These are phyloP conservation scores for Pseudocercospora fijiensis DNA, from an alignment of 2,329 filamentous ascomycete genomes.

Conservation along the genomic window DNA sequence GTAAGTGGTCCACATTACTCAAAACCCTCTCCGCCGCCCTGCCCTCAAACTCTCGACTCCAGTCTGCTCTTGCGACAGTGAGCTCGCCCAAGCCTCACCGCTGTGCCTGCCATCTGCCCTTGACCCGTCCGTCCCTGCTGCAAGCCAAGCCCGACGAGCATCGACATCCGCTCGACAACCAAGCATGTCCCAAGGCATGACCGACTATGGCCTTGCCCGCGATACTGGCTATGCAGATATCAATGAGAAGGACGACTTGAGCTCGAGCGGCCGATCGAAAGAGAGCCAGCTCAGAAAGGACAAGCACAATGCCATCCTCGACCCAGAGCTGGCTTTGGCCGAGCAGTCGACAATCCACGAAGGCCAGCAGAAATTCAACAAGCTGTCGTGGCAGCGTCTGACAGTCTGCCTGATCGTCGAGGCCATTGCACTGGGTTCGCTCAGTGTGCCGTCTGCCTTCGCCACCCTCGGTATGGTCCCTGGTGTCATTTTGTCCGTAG, in stretches of 20 bases:
- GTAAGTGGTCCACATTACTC: slow-evolving; percentile 8
- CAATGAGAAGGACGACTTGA: slow-evolving; percentile 16
- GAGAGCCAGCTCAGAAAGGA: slow-evolving; percentile 17
- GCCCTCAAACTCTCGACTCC: slow-evolving; percentile 16
- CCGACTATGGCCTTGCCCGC: slow-evolving; percentile 20
- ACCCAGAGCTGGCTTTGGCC: slow-evolving; percentile 21
- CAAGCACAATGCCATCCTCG: slow-evolving; percentile 17
- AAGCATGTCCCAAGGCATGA: slow-evolving; percentile 20
- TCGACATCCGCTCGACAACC: background rate
- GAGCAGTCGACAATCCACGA: slow-evolving; percentile 33
- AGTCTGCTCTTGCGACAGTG: slow-evolving; percentile 1
- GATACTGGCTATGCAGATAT: slow-evolving; percentile 16
- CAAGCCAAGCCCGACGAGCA: background rate
- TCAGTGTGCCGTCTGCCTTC: slow-evolving; percentile 58
- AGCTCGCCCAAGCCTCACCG: background rate
- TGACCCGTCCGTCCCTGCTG: background rate
- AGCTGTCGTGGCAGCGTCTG: slow-evolving; percentile 50
- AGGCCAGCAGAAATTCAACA: slow-evolving; percentile 40
- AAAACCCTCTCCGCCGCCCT: slow-evolving; percentile 17
- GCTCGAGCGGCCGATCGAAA: slow-evolving; percentile 11
- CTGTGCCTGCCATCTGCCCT: background rate
- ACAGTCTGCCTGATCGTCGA: slow-evolving; percentile 56
- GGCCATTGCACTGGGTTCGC: slow-evolving; percentile 58
- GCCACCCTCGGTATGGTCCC: slow-evolving; percentile 56
- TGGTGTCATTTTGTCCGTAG: slow-evolving; percentile 56